Conservation (phyloP, 495 filamentous ascomycete species). For the Cudoniella acicularis region DNA sequence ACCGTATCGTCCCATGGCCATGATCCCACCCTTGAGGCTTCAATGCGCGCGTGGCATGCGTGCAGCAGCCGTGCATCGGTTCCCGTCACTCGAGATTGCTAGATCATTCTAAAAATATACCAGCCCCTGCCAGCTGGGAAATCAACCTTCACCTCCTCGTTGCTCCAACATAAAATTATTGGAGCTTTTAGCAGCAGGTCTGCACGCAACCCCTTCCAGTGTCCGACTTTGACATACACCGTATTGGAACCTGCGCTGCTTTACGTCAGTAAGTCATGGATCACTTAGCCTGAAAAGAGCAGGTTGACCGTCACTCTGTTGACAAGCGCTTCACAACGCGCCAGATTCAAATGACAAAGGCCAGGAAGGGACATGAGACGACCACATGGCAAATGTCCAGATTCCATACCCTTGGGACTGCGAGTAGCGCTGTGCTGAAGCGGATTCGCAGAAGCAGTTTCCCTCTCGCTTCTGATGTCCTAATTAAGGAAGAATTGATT, state of each 20-base stretch:
- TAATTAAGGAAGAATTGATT: slow-evolving; percentile 9
- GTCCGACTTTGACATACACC: background rate
- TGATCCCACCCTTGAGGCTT: background rate
- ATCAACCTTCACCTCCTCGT: background rate
- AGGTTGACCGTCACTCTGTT: background rate
- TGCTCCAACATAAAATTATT: background rate
- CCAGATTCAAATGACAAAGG: background rate
- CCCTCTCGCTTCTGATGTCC: slow-evolving; percentile 15
- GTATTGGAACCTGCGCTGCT: background rate
- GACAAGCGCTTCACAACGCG: background rate
- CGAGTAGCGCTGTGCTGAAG: background rate
- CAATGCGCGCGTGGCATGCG: slow-evolving; percentile 1
- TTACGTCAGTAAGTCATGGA: background rate
- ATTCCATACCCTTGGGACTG: slow-evolving; percentile 16
- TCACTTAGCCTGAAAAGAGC: background rate
- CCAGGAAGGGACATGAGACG: background rate
- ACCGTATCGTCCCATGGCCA: background rate
- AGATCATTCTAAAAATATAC: background rate
- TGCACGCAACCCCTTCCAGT: no score
- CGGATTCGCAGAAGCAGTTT: background rate
- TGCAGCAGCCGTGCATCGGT: background rate
- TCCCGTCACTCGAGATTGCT: background rate
- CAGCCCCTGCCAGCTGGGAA: background rate
- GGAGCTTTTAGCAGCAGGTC: no score
- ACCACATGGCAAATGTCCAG: slow-evolving; percentile 4